Evolutionary conservation across 257 asterid species (phyloP).

Genomic region (Ballota nigra): DNA sequence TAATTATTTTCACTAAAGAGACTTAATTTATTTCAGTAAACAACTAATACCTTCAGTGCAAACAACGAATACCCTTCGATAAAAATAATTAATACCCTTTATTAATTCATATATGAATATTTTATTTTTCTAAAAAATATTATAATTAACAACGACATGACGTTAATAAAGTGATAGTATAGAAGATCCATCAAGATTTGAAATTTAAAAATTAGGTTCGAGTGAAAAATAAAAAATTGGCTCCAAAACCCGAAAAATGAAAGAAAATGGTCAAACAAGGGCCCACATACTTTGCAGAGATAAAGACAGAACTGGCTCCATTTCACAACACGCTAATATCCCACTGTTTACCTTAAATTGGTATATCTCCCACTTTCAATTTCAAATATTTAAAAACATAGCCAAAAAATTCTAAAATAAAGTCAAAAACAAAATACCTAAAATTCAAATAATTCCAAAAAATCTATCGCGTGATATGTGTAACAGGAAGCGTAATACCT

Average conservation of each 20-base stretch:
- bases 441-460: constrained; percentile 13
- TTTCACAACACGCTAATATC: constrained; percentile 5
- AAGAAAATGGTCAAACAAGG: constrained; percentile 29
- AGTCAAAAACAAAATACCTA: neutral
- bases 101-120: too few species aligned
- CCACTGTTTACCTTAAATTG: too few species aligned
- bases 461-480: neutral
- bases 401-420: neutral
- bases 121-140: too few species aligned
- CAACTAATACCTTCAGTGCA: too few species aligned
- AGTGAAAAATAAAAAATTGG: constrained; percentile 13
- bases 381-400: constrained; percentile 8
- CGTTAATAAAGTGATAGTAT: neutral
- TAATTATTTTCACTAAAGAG: too few species aligned
- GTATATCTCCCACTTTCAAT: neutral
- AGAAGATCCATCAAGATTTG: neutral
- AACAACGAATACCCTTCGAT: too few species aligned
- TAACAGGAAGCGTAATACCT: constrained; percentile 36
- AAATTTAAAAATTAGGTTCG: neutral
- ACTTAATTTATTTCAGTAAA: too few species aligned
- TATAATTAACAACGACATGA: neutral
- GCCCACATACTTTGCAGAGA: constrained; percentile 24
- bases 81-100: too few species aligned
- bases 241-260: constrained; percentile 28
- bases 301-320: constrained; percentile 22